Evolutionary conservation across 163 green algal genomes (phyloP).

Genomic region (Scenedesmus sp.): DNA sequence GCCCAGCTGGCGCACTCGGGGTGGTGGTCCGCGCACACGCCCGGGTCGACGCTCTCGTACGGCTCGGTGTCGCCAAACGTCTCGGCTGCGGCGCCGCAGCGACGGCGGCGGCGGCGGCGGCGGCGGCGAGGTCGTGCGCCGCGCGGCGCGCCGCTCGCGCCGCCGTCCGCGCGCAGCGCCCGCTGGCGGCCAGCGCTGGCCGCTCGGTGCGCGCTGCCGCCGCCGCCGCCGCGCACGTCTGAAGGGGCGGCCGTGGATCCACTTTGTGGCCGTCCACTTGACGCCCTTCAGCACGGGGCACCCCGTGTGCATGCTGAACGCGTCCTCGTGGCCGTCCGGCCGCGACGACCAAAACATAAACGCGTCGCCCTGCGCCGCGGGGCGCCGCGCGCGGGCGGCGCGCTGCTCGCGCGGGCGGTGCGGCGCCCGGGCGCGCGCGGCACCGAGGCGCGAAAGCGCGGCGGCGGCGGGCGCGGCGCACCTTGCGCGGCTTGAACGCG

Average conservation of each 20-base stretch:
- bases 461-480: neutral
- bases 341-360: constrained; percentile 83
- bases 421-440: too few species aligned
- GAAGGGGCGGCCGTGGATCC: constrained; percentile 68
- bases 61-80: constrained; percentile 42
- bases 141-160: neutral
- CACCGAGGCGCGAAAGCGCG: neutral
- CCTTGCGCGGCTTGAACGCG: constrained; percentile 65
- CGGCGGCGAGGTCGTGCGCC: neutral
- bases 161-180: neutral
- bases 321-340: constrained; percentile 69
- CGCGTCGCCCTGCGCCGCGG: constrained; percentile 74
- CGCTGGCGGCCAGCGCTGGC: neutral
- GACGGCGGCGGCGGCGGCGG: neutral
- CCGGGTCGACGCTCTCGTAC: constrained; percentile 55
- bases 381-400: neutral
- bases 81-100: constrained; percentile 27
- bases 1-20: constrained; percentile 57
- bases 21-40: constrained; percentile 61
- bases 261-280: constrained; percentile 78
- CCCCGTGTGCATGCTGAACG: constrained; percentile 78
- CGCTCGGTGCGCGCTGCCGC: neutral
- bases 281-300: constrained; percentile 76
- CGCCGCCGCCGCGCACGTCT: constrained; percentile 32
- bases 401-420: too few species aligned